Conservation (phyloP, 2,329 filamentous ascomycete species). For the Penicillium sclerotigenum region DNA sequence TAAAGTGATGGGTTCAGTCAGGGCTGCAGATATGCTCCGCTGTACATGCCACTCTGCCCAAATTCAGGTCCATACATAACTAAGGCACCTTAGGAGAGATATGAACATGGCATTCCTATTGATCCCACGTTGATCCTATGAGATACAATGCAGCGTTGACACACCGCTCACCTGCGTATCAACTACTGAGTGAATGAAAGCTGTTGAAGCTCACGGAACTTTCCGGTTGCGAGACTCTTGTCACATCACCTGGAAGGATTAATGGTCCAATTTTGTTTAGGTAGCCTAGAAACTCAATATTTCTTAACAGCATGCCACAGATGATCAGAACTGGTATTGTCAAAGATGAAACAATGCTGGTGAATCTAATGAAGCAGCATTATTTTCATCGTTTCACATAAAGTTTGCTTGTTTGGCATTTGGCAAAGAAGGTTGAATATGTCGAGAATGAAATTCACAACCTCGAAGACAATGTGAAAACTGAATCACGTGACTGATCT, state of each 20-base stretch:
- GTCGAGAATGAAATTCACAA: neutral
- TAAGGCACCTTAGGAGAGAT: neutral
- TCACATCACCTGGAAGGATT: neutral
- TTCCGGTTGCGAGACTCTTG: too few species aligned
- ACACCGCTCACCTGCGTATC: neutral
- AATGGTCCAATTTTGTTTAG: neutral
- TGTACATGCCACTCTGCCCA: neutral
- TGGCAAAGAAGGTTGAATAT: neutral
- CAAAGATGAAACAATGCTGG: too few species aligned
- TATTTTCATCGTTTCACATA: neutral
- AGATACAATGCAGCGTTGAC: neutral
- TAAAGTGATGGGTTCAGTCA: neutral
- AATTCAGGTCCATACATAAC: neutral
- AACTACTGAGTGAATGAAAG: neutral
- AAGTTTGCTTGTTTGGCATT: neutral
- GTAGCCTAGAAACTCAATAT: neutral
- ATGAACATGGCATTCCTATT: too few species aligned
- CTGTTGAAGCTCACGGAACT: neutral
- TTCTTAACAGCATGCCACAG: neutral
- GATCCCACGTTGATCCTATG: neutral
- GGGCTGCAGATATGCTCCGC: neutral
- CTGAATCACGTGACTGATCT: conserved; percentile 4
- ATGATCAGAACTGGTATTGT: neutral
- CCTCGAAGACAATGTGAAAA: neutral
- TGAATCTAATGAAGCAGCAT: neutral